Conservation (phyloP, 2,329 filamentous ascomycete genomes). For the Zalaria sp. region DNA sequence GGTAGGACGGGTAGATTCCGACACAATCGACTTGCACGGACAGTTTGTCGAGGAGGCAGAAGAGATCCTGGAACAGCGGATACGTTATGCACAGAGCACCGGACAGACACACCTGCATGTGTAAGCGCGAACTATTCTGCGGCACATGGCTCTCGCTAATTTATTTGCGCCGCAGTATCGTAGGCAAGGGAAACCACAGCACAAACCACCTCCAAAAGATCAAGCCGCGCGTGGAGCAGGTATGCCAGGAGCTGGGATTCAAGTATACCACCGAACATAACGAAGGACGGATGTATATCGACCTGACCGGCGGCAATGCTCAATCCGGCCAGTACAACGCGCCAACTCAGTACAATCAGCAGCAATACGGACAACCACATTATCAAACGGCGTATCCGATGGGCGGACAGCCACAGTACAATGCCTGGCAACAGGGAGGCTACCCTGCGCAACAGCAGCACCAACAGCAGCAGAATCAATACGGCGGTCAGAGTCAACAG, state of each 20-base stretch:
- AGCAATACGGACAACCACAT: constrained; percentile 31
- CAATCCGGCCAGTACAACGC: constrained; percentile 24
- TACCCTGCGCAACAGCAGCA: constrained; percentile 25
- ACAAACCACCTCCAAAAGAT: constrained; percentile 75
- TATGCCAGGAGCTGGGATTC: constrained; percentile 72
- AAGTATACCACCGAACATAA: constrained; percentile 80
- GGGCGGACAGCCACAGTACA: constrained; percentile 21
- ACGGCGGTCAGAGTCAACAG: constrained; percentile 24
- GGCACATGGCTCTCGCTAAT: too few relatives aligned
- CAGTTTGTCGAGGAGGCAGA: constrained; percentile 92
- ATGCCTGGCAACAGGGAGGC: constrained; percentile 21
- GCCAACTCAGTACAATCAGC: constrained; percentile 24
- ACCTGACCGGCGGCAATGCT: constrained; percentile 61
- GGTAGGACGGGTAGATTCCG: constrained; percentile 53
- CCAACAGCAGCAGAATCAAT: constrained; percentile 29
- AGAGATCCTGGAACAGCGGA: constrained; percentile 73
- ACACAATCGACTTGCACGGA: constrained; percentile 89
- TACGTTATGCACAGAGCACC: constrained; percentile 57
- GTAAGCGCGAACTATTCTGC: constrained; percentile 22
- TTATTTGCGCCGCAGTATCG: constrained; percentile 42
- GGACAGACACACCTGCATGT: constrained; percentile 80
- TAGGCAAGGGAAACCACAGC: constrained; percentile 88
- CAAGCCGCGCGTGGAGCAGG: constrained; percentile 82
- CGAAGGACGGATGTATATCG: constrained; percentile 75
- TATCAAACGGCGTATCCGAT: constrained; percentile 24